A percentile compares a stretch with the other conserved stretches of the same genome.
Evolutionary conservation across 75 land plant species (phyloP).

Genomic region (Selaginella moellendorffii): DNA sequence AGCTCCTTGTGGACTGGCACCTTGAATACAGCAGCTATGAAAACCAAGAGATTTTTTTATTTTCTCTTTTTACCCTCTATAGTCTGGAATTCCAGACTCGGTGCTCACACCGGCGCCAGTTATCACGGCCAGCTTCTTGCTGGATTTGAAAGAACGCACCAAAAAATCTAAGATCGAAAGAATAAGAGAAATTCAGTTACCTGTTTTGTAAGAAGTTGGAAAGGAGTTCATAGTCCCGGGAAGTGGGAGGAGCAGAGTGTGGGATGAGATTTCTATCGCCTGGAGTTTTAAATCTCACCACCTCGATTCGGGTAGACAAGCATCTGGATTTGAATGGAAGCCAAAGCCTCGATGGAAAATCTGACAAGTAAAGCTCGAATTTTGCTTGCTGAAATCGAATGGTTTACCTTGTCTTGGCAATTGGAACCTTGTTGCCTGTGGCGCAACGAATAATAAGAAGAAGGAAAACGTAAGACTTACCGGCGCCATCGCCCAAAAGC

Average conservation of each 20-base stretch:
- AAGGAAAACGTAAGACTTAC: too few species aligned
- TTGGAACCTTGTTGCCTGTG: too few species aligned
- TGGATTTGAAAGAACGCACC: conserved; percentile 13
- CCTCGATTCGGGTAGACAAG: too few species aligned
- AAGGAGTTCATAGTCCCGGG: conserved; percentile 32
- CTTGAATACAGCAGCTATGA: background rate
- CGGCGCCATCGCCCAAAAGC: too few species aligned
- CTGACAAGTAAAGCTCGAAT: too few species aligned
- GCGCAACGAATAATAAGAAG: too few species aligned
- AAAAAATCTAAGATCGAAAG: background rate
- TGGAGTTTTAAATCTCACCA: too few species aligned
- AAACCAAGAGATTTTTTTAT: background rate
- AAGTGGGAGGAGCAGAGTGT: conserved; percentile 49
- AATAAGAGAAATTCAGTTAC: conserved; percentile 13
- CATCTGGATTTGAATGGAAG: too few species aligned
- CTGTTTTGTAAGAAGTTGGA: conserved; percentile 48
- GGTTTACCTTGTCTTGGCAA: too few species aligned
- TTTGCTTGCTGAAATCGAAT: too few species aligned
- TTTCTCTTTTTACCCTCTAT: conserved; percentile 40
- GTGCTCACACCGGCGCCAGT: conserved; percentile 97
- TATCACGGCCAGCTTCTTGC: conserved; percentile 70
- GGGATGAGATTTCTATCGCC: conserved; percentile 50
- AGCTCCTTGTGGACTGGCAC: conserved; percentile 85
- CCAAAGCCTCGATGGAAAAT: too few species aligned
- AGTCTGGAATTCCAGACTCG: conserved; percentile 92